Conservation (phyloP, 345 rosid genomes). For the Aquilaria yunnanensis region DNA sequence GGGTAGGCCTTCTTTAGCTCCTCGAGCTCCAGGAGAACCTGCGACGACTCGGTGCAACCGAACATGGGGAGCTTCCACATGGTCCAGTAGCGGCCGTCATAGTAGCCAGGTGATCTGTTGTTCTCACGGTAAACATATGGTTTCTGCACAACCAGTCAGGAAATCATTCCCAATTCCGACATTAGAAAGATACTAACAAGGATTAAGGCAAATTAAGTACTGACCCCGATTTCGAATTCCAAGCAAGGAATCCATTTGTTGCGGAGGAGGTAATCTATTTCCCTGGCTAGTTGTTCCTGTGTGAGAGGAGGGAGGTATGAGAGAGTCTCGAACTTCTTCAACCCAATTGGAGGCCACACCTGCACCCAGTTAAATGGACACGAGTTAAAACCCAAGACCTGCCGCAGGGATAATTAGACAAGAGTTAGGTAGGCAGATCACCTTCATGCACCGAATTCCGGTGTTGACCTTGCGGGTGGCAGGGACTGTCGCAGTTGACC, state of each 20-base stretch:
- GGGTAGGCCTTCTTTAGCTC: conserved; percentile 34
- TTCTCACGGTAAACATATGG: conserved; percentile 36
- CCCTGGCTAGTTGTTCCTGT: conserved; percentile 19
- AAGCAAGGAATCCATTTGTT: conserved; percentile 60
- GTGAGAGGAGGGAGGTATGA: conserved; percentile 44
- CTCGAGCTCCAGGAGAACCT: conserved; percentile 34
- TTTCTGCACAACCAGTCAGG: conserved; percentile 5
- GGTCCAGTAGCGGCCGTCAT: conserved; percentile 51
- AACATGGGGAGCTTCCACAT: conserved; percentile 57
- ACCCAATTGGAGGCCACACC: conserved; percentile 26
- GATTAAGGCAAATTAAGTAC: background rate
- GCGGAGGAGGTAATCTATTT: conserved; percentile 53
- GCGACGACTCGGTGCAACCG: conserved; percentile 36
- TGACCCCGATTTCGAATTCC: conserved; percentile 51
- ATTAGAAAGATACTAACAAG: background rate
- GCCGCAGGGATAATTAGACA: background rate
- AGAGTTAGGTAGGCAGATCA: background rate
- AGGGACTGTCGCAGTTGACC: conserved; percentile 11
- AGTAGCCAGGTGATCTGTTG: conserved; percentile 31
- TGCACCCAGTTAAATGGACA: background rate
- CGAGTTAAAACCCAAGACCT: background rate
- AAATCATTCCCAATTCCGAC: background rate
- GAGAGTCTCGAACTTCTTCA: conserved; percentile 36
- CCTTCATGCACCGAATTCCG: conserved; percentile 15
- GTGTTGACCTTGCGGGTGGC: conserved; percentile 13